Base-by-base conservation (phyloP, 768 basidiomycete genomes). In the Trichaptum fuscoviolaceum region DNA sequence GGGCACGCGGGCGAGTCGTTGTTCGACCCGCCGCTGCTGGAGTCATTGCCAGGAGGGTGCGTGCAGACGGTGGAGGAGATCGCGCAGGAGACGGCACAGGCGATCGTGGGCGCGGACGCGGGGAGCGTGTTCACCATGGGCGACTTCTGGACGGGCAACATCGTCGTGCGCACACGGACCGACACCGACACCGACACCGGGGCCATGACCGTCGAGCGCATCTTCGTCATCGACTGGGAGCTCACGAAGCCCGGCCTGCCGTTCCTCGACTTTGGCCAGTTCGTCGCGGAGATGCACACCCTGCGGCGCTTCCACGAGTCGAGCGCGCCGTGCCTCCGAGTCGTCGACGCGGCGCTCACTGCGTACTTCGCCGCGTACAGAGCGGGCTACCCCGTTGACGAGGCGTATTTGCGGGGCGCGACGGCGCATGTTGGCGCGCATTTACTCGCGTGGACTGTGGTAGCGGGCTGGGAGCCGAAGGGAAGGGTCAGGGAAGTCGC, bases 201-300 rank as follows among this genome's bases (percentile, higher is more conserved):
- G 8, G 30, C n/a, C n/a, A n/a, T n/a, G n/a, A n/a, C n/a, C n/a
- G 69, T 87, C 52, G 75, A 78, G 70, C 78, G 74, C 12, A 69
- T 87, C 10, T 80, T 77, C 57, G 77, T 89, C 36, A 69, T 90
- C 59, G 89, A 90, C 73, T 90, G 89, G 89, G 89, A 91, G 70
- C 61, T 88, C 10, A 74, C 80, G 42, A 88, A 82, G 74, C 77
- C 82, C 0, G 87, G 89, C n/a, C 65, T 86, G 27, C 77, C 81
- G 5, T 87, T 83, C 3, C 67, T 85, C 6, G 89, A 90, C 62
- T 72, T 90, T 23, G 88, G 88, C 0, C 88, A 90, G 68, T 82
- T 90, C 66, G 83, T 81, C 65, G 87, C 85, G 3, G 89, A 90
- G 72, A 72, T 90, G 65, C 76, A 83, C 71, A 77, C 79, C 25